These are phyloP conservation scores for Rhizopogon vesiculosus DNA, from an alignment of 768 basidiomycete species.

Conservation along the genomic window DNA sequence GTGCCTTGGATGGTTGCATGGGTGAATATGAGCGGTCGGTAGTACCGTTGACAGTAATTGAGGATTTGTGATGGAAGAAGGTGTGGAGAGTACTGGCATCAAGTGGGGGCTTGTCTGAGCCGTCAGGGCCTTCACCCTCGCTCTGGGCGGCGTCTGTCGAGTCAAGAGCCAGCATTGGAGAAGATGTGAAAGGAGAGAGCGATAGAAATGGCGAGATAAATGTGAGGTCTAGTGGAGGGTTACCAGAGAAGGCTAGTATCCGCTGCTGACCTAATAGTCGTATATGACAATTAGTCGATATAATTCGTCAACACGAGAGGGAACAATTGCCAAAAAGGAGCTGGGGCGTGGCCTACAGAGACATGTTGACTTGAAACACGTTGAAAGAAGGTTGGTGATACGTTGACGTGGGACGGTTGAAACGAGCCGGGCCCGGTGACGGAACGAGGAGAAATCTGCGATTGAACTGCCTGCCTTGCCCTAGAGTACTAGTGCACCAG, in stretches of 20 bases:
- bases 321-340: constrained; percentile 9
- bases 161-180: constrained; percentile 39
- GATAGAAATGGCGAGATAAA: constrained; percentile 10
- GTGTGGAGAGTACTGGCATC: constrained; percentile 15
- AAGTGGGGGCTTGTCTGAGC: constrained; percentile 57
- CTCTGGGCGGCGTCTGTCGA: constrained; percentile 47
- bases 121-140: constrained; percentile 54
- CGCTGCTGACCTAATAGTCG: background rate
- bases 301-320: background rate
- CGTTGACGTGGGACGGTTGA: constrained; percentile 5
- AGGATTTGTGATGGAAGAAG: constrained; percentile 5
- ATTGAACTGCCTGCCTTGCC: constrained; percentile 18
- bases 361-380: constrained; percentile 29
- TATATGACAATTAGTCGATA: too few relatives aligned
- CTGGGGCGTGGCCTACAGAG: constrained; percentile 26
- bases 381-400: constrained; percentile 8
- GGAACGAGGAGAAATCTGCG: constrained; percentile 14
- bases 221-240: constrained; percentile 6
- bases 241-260: background rate
- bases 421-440: constrained; percentile 1
- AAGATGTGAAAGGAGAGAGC: constrained; percentile 10
- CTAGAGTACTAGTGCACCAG: background rate
- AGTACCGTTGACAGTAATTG: constrained; percentile 11
- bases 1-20: constrained; percentile 13
- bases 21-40: constrained; percentile 11